Percentiles rank a stretch among this genome's conserved stretches.
Evolutionary conservation across 768 basidiomycete species (phyloP).

Genomic region (Mycena venus): DNA sequence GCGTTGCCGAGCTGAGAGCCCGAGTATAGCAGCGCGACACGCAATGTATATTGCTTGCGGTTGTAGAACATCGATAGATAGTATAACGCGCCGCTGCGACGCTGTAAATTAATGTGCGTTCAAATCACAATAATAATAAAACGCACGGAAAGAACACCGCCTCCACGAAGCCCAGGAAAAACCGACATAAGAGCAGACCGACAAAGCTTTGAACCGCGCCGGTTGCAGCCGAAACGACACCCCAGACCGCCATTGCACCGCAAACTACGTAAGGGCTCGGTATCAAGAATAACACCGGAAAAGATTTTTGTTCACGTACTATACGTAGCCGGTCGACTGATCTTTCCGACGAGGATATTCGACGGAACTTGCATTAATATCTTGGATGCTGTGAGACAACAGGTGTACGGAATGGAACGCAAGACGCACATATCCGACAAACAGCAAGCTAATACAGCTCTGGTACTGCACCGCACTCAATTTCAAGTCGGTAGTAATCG

Average conservation of each 20-base stretch:
- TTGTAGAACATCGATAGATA: conserved; percentile 27
- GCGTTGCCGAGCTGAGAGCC: conserved; percentile 69
- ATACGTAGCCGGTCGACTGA: conserved; percentile 22
- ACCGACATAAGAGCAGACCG: conserved; percentile 60
- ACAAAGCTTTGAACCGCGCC: conserved; percentile 49
- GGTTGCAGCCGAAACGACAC: conserved; percentile 26
- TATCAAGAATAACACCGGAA: neutral
- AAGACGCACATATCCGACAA: conserved; percentile 26
- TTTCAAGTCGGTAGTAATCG: conserved; percentile 13
- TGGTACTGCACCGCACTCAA: conserved; percentile 29
- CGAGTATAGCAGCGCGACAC: conserved; percentile 61
- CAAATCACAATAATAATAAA: neutral
- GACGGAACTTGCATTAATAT: conserved; percentile 34
- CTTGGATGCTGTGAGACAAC: neutral
- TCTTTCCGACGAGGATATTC: conserved; percentile 32
- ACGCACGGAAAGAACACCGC: conserved; percentile 62
- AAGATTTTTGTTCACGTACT: neutral
- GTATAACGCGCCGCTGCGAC: conserved; percentile 34
- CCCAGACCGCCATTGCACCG: conserved; percentile 28
- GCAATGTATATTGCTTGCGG: conserved; percentile 28
- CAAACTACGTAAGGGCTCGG: conserved; percentile 10
- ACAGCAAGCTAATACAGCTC: conserved; percentile 28
- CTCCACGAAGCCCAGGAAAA: conserved; percentile 67
- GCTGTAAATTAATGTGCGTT: conserved; percentile 42
- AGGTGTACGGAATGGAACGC: neutral